These are phyloP conservation scores for Capsella rubella DNA, from an alignment of 441 rosid genomes.

Conservation along the genomic window DNA sequence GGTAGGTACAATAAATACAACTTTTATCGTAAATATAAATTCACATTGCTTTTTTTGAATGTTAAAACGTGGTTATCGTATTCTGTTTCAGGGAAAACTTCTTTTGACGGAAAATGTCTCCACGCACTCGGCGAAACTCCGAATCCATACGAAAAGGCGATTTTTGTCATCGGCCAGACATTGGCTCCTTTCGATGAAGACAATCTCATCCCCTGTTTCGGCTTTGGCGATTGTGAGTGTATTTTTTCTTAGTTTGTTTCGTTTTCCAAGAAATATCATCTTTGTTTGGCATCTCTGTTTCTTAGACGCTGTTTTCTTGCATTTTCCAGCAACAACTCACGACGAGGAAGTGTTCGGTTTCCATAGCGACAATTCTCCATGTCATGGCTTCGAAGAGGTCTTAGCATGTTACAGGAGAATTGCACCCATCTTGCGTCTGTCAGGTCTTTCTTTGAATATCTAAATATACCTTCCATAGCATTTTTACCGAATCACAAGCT, in stretches of 20 bases:
- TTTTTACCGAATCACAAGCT: constrained; percentile 13
- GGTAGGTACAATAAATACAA: constrained; percentile 47
- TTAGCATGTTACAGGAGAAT: constrained; percentile 71
- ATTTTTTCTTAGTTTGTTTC: not conserved
- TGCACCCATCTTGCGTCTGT: constrained; percentile 63
- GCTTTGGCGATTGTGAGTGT: constrained; percentile 70
- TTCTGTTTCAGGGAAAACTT: constrained; percentile 48
- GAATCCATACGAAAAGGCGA: constrained; percentile 87
- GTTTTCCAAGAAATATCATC: not conserved
- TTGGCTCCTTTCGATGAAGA: constrained; percentile 91
- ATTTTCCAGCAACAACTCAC: constrained; percentile 67
- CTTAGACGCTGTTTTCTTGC: constrained; percentile 8
- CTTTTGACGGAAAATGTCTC: constrained; percentile 69
- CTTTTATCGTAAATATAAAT: no score
- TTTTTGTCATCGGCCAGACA: constrained; percentile 79
- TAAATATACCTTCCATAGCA: not conserved
- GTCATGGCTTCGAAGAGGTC: constrained; percentile 90
- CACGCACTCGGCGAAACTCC: constrained; percentile 64
- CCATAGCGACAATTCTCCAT: constrained; percentile 72
- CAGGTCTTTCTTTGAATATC: constrained; percentile 54
- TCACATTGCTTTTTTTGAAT: no score
- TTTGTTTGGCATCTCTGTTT: not conserved
- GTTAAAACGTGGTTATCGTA: not conserved
- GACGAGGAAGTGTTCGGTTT: constrained; percentile 81
- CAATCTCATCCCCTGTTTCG: constrained; percentile 83